A percentile compares a stretch with the other conserved stretches of the same genome.
phyloP scores from a whole-genome alignment of 148 eudicot species.

The Amaranthus hypochondriacus region DNA sequence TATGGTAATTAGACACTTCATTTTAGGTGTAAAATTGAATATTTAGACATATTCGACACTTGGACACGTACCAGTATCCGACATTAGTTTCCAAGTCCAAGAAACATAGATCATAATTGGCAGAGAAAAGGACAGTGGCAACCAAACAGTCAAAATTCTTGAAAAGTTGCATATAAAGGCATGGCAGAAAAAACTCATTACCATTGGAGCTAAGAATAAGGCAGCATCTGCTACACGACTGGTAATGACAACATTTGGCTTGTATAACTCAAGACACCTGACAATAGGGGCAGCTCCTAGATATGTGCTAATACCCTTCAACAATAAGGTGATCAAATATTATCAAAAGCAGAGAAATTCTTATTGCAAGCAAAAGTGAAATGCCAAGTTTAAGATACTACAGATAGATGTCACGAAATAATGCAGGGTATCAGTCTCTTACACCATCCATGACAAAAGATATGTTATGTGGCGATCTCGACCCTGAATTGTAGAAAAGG shows the following conservation, averaged over 20 bases:
- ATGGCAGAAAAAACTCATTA: constrained; percentile 27
- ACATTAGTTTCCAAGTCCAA: neutral
- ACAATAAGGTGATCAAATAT: constrained; percentile 9
- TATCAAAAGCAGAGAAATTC: neutral
- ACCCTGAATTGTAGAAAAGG: constrained; percentile 17
- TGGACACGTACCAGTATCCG: no score
- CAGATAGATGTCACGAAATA: constrained; percentile 4
- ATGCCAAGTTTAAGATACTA: neutral
- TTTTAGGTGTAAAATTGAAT: no score
- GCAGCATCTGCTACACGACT: constrained; percentile 97
- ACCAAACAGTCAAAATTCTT: neutral
- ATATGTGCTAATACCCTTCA: constrained; percentile 77
- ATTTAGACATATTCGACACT: no score
- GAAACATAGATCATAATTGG: no score
- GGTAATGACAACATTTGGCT: constrained; percentile 82
- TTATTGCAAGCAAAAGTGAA: neutral
- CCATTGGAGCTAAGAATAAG: constrained; percentile 95
- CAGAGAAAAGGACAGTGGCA: neutral
- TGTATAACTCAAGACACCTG: constrained; percentile 66
- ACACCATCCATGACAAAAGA: constrained; percentile 25
- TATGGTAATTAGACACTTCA: no score
- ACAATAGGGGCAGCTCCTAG: constrained; percentile 95
- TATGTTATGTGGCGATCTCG: constrained; percentile 14
- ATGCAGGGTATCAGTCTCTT: constrained; percentile 15
- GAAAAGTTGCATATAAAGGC: neutral